Evolutionary conservation across 257 asterid genomes (phyloP), one percentile per base, ranked within the genome.

Genomic region (Misopates orontium): DNA sequence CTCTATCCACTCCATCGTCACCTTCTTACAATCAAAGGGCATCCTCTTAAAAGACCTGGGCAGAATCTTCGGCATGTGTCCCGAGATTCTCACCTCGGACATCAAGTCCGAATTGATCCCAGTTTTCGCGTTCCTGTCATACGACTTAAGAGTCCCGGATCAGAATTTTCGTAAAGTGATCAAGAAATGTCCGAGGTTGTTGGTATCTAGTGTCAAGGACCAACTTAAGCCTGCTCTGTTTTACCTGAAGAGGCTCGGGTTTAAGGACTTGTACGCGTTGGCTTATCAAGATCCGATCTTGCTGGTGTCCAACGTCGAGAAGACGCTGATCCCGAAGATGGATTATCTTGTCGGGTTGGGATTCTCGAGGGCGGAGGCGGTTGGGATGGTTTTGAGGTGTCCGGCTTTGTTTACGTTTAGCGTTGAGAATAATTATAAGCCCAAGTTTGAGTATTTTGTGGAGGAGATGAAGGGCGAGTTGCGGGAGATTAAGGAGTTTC

Each of bases 61-160:
- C 57, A 66, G 93, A 20, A 89, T 92, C 51, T 78, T 92, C 49
- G 98, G 96, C 6, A 92, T 85, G 96, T 92, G 97, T 68, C 96
- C 98, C 36, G 64, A 57, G n/a, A 74, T 85, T 57, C 85, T 91
- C 11, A 92, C 98, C 0, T 76, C 91, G 56, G 88, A 87, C 69
- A 70, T 89, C 66, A 71, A 69, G 68, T 4, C 83, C 14, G 84
- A 85, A 16, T 85, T 92, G 15, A 65, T 12, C 25, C 97, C 97
- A 0, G 91, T 92, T 16, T 92, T 89, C 81, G 41, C 42, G 28
- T 92, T 92, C 86, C 83, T 92, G 55, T 77, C 93, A 0, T 22
- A 44, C 16, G 87, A 83, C 24, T 87, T 92, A 4, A 48, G 69
- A 56, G 96, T 92, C 48, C 90, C 96, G 22, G 88, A 87, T 19